phyloP scores from a whole-genome alignment of 1,284 basidiomycete genomes.

The Rhodotorula sp. region DNA sequence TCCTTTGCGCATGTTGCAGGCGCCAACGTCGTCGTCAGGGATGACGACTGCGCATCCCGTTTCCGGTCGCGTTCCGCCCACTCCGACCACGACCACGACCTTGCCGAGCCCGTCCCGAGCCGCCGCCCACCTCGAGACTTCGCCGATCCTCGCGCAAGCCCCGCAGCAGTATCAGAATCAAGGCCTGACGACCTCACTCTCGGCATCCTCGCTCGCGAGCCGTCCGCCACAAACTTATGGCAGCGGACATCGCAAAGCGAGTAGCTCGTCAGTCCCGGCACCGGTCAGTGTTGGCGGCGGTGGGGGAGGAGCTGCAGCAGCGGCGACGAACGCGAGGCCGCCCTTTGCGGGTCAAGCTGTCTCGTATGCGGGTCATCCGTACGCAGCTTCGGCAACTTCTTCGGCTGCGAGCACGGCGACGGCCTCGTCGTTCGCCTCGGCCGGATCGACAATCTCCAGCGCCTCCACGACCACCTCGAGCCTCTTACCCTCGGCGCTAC shows the following conservation, averaged over 20 bases:
- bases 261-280: constrained; percentile 12
- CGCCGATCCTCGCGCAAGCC: background rate
- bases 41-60: background rate
- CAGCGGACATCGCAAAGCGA: constrained; percentile 22
- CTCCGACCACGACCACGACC: background rate
- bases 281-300: background rate
- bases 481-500: constrained; percentile 11
- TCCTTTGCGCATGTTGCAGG: background rate
- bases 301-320: background rate
- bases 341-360: constrained; percentile 1
- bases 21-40: background rate
- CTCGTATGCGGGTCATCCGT: constrained; percentile 29
- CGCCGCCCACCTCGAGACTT: background rate
- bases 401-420: constrained; percentile 4
- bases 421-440: constrained; percentile 4
- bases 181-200: background rate
- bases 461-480: background rate
- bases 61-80: constrained; percentile 4
- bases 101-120: background rate
- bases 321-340: background rate
- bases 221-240: background rate
- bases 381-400: constrained; percentile 11
- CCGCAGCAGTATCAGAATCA: background rate
- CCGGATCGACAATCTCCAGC: background rate
- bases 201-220: constrained; percentile 4